Evolutionary conservation across 2,329 filamentous ascomycete species (phyloP).

Genomic region (Endoconidiophora polonica): DNA sequence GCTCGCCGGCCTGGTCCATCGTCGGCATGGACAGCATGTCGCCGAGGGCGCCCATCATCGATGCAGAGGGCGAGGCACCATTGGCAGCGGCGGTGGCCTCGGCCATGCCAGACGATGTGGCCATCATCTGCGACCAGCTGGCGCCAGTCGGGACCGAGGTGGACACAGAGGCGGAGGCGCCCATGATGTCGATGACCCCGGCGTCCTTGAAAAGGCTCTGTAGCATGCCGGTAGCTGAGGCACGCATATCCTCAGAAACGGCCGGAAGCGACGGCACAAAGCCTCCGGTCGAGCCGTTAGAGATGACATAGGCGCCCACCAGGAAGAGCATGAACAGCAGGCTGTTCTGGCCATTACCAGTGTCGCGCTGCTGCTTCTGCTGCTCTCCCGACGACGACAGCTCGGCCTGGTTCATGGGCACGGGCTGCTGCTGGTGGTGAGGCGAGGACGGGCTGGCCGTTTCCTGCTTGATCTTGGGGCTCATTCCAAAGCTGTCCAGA

Average conservation of each 20-base stretch:
- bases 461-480: conserved; percentile 34
- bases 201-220: conserved; percentile 72
- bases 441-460: not conserved
- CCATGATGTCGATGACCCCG: conserved; percentile 32
- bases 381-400: conserved; percentile 16
- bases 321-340: conserved; percentile 91
- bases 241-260: conserved; percentile 66
- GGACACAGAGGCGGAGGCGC: not conserved
- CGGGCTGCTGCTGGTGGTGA: conserved; percentile 25
- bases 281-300: conserved; percentile 46
- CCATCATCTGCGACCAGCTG: not conserved
- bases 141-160: not conserved
- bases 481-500: conserved; percentile 19
- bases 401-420: conserved; percentile 33
- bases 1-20: conserved; percentile 73
- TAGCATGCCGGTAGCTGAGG: conserved; percentile 59
- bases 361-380: conserved; percentile 24
- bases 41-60: conserved; percentile 49
- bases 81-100: conserved; percentile 7
- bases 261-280: conserved; percentile 52
- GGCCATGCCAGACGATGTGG: not conserved
- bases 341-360: conserved; percentile 53
- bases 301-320: conserved; percentile 88
- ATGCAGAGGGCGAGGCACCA: conserved; percentile 30
- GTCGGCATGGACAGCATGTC: conserved; percentile 57